Evolutionary conservation across 2,329 filamentous ascomycete species (phyloP), one percentile per base, ranked within the genome.

Genomic region (Orbilia blumenaviensis): DNA sequence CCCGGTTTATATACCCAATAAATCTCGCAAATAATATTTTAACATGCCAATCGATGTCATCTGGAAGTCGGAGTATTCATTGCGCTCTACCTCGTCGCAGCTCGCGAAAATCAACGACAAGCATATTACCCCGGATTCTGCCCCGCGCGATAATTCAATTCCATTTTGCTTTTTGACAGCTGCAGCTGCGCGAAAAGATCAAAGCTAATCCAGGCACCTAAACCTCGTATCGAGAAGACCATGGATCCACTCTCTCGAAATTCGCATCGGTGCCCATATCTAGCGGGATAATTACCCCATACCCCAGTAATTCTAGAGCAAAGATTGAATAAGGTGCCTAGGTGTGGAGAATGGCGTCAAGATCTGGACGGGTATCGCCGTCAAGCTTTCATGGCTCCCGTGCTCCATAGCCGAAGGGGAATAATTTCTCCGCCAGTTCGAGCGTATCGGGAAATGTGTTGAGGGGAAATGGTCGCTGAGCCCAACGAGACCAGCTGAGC

Each of bases 371-470:
- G 29, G 23, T 44, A 38, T 34, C 23, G 29, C 54, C 52, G 25
- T 48, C 60, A 64, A 36, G 58, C 48, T 32, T 58, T 62, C 34
- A 25, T 23, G n/a, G 25, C 12, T 58, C 10, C 66, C 34, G 21
- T 58, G 67, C 29, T 64, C 41, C 4, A 23, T n/a, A 68, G 41
- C 64, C 64, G 38, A 64, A 38, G 58, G 67, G 56, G 50, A 64
- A 72, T 72, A 72, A 72, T 72, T 72, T 72, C 67, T 66, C 67
- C 67, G 67, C 66, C 44, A 16, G 21, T 44, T 16, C 36, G 14
- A 41, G 4, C 12, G 16, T 23, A 21, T 44, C 41, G 38, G n/a
- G n/a, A 41, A 41, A 44, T 44, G 41, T 44, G 41, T 44, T 44
- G 41, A 44, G 41, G 6, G n/a, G n/a, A 34, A 34, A 34, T 34